phyloP scores from a whole-genome alignment of 2,329 filamentous ascomycete species.

The Didymella glomerata region DNA sequence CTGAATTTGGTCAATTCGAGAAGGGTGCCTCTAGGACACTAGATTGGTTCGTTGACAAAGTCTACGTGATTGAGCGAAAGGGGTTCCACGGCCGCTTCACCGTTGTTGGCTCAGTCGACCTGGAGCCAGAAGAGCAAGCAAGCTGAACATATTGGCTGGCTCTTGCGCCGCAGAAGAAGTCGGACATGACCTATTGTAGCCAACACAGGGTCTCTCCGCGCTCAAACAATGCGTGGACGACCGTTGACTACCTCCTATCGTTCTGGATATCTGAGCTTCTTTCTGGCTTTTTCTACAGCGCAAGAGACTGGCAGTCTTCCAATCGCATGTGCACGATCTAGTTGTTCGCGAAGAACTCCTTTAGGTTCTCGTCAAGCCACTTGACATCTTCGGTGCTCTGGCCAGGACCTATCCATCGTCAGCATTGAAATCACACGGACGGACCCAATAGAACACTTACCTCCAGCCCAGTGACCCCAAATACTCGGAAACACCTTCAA shows the following conservation, averaged over 20 bases:
- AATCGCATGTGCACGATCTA: constrained; percentile 6
- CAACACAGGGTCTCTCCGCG: too few relatives aligned
- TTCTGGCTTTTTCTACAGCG: too few relatives aligned
- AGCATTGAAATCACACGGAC: constrained; percentile 6
- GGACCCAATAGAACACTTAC: constrained; percentile 49
- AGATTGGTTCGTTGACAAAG: constrained; percentile 38
- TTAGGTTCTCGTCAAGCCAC: constrained; percentile 73
- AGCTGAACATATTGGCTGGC: too few relatives aligned
- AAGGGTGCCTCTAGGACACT: constrained; percentile 18
- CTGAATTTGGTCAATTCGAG: constrained; percentile 7
- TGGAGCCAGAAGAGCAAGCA: constrained; percentile 16
- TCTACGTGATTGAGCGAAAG: constrained; percentile 41
- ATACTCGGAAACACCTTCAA: constrained; percentile 65
- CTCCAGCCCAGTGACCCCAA: constrained; percentile 67
- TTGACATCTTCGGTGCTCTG: constrained; percentile 74
- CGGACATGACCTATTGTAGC: too few relatives aligned
- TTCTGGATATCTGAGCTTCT: too few relatives aligned
- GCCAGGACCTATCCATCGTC: constrained; percentile 65
- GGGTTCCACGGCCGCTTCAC: constrained; percentile 38
- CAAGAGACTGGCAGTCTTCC: too few relatives aligned
- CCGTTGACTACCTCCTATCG: too few relatives aligned
- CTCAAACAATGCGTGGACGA: too few relatives aligned
- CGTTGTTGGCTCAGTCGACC: constrained; percentile 29
- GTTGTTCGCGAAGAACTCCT: constrained; percentile 58
- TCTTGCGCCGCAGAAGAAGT: too few relatives aligned